Evolutionary conservation across 129 eudicot species (phyloP).

Genomic region (Solidago caesia): DNA sequence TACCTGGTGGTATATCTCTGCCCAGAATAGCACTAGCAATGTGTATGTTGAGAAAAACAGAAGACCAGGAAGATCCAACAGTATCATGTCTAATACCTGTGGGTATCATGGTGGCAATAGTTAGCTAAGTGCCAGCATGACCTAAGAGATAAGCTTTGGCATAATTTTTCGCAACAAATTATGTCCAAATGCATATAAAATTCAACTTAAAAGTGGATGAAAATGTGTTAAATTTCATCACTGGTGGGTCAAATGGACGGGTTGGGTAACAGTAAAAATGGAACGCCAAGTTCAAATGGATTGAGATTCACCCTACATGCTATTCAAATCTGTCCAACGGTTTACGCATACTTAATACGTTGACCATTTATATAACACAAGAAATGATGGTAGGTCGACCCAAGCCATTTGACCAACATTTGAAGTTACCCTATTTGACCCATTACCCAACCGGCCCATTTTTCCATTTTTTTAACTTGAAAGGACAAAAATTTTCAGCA

Average conservation of each 20-base stretch:
- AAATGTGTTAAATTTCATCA: neutral
- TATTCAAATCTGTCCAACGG: too few species aligned
- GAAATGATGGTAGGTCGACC: too few species aligned
- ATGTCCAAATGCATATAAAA: constrained; percentile 4
- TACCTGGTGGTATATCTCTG: constrained; percentile 95
- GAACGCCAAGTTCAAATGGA: too few species aligned
- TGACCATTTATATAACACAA: too few species aligned
- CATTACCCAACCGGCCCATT: neutral
- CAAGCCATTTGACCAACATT: too few species aligned
- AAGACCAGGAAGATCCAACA: constrained; percentile 77
- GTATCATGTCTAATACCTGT: constrained; percentile 60
- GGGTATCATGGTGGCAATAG: neutral
- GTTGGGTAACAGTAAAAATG: neutral
- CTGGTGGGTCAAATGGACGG: neutral
- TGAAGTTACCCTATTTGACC: neutral
- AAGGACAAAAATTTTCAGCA: neutral
- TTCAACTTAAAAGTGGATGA: neutral
- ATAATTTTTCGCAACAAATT: neutral
- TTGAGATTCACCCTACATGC: too few species aligned
- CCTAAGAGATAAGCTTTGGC: neutral
- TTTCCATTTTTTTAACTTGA: neutral
- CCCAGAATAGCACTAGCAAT: constrained; percentile 88
- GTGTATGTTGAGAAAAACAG: constrained; percentile 78
- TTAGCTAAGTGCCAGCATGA: neutral
- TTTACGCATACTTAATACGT: too few species aligned